These are phyloP conservation scores for Polyplosphaeria fusca DNA, from an alignment of 495 filamentous ascomycete species.

Conservation along the genomic window DNA sequence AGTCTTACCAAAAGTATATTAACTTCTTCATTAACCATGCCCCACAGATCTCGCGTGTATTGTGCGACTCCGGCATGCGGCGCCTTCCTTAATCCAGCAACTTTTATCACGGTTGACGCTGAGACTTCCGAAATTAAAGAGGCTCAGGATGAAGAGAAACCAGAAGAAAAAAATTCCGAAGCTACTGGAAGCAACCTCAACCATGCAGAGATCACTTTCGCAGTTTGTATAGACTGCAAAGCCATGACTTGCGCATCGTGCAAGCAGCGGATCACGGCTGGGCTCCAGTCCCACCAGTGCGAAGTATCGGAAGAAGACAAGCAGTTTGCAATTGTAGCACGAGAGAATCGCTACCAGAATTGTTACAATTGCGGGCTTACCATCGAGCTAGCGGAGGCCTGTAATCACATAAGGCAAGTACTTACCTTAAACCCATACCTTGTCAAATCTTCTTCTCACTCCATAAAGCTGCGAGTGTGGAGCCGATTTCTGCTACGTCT, in stretches of 20 bases:
- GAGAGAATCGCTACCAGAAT: slow-evolving; percentile 25
- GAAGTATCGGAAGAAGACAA: slow-evolving; percentile 13
- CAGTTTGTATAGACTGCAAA: slow-evolving; percentile 18
- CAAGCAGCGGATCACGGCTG: slow-evolving; percentile 4
- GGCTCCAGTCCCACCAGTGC: slow-evolving; percentile 8
- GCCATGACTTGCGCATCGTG: slow-evolving; percentile 11
- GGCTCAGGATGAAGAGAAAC: not conserved
- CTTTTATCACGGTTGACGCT: not conserved
- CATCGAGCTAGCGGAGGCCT: slow-evolving; percentile 30
- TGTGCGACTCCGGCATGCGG: slow-evolving; percentile 15
- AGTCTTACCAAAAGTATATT: not conserved
- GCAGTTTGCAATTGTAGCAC: slow-evolving; percentile 16
- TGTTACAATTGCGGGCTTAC: slow-evolving; percentile 18
- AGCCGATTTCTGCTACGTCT: slow-evolving; percentile 31
- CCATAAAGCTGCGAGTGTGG: slow-evolving; percentile 26
- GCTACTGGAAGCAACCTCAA: not conserved
- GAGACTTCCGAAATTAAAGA: not conserved
- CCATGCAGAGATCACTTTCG: not conserved
- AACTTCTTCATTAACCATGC: not conserved
- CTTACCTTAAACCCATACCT: not conserved
- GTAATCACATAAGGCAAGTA: slow-evolving; percentile 29
- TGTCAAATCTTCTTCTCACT: slow-evolving; percentile 1
- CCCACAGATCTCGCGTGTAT: slow-evolving; percentile 19
- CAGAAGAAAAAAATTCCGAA: not conserved
- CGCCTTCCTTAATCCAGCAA: slow-evolving; percentile 19